Evolutionary conservation across 1,284 basidiomycete genomes (phyloP), one percentile per base, ranked within the genome.

Genomic region (Apiotrichum montevideense): DNA sequence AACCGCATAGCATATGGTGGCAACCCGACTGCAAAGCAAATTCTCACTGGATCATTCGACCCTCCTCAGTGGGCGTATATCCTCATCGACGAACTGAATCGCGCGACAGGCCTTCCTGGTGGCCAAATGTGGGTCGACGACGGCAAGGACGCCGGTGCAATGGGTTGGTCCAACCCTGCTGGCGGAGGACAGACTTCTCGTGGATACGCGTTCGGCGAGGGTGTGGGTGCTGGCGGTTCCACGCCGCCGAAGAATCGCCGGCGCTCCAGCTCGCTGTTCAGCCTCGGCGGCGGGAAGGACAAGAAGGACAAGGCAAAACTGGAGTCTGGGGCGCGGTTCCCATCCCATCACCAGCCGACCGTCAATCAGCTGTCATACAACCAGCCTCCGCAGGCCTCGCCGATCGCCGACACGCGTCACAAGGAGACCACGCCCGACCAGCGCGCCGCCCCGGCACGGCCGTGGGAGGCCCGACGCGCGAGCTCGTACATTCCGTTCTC

Each of bases 1-100:
- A 93, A 94, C 70, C 79, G 83, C 2, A 79, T 86, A 48, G 90
- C 90, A 4, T 95, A 94, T 70, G 80, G 82, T 37, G 81, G 83
- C 4, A 81, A 85, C 56, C 87, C 90, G 9, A 84, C 86, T 0
- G 85, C 81, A 1, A 87, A 87, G 72, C 82, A 86, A 70, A 83
- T 97, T 29, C 84, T 97, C 13, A 86, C 84, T 46, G 93, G 93
- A 9, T 73, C 76, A 5, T 78, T 95, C 46, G 81, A 85, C 15
- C 82, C 84, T 2, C 92, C 91, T 0, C 77, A 82, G 3, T 96
- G 90, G 88, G 86, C 91, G 1, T 75, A 80, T 43, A 72, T 80
- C 2, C 81, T 97, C 40, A 85, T 89, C 59, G 81, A 83, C 56
- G 86, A 86, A 1, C 79, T 97, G 29, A 84, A 90, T 56, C 73